Percentiles rank a stretch among this genome's conserved stretches.
These are phyloP conservation scores for Aureobasidium sp. DNA, from an alignment of 2,329 filamentous ascomycete species.

Conservation along the genomic window DNA sequence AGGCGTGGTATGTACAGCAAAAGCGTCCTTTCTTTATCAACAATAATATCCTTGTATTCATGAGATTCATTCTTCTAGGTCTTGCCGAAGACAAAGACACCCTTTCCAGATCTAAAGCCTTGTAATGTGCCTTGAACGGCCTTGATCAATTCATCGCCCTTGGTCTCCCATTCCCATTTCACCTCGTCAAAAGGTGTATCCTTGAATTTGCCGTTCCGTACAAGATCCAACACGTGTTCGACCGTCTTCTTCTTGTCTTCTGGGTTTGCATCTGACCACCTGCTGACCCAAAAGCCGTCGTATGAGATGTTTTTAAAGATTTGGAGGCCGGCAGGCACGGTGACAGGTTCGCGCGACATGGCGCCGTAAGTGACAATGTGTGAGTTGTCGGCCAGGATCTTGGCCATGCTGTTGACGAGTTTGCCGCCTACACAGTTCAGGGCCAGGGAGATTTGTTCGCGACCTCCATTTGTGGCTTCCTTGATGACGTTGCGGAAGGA, in stretches of 20 bases:
- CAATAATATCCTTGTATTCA: neutral
- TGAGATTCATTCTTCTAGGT: conserved; percentile 22
- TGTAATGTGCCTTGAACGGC: conserved; percentile 76
- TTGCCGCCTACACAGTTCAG: conserved; percentile 94
- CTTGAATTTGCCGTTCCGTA: conserved; percentile 66
- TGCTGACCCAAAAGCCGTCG: conserved; percentile 89
- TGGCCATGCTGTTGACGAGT: conserved; percentile 68
- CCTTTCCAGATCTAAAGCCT: conserved; percentile 81
- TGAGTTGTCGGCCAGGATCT: conserved; percentile 56
- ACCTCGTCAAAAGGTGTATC: conserved; percentile 78
- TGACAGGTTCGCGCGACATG: conserved; percentile 83
- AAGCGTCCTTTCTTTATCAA: neutral
- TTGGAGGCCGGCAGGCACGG: conserved; percentile 70
- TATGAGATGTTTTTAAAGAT: conserved; percentile 92
- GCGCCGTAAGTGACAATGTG: conserved; percentile 90
- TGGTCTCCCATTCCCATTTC: conserved; percentile 74
- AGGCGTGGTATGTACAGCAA: neutral
- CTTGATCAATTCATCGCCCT: conserved; percentile 56
- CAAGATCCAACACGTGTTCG: conserved; percentile 72
- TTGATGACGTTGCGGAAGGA: conserved; percentile 56
- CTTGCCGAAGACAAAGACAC: conserved; percentile 72
- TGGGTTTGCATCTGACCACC: conserved; percentile 71
- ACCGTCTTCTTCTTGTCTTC: conserved; percentile 70
- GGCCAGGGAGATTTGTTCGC: conserved; percentile 65
- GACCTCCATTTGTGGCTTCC: conserved; percentile 61